Evolutionary conservation across 768 basidiomycete species (phyloP), one percentile per base, ranked within the genome.

Genomic region (Mycena belliarum): DNA sequence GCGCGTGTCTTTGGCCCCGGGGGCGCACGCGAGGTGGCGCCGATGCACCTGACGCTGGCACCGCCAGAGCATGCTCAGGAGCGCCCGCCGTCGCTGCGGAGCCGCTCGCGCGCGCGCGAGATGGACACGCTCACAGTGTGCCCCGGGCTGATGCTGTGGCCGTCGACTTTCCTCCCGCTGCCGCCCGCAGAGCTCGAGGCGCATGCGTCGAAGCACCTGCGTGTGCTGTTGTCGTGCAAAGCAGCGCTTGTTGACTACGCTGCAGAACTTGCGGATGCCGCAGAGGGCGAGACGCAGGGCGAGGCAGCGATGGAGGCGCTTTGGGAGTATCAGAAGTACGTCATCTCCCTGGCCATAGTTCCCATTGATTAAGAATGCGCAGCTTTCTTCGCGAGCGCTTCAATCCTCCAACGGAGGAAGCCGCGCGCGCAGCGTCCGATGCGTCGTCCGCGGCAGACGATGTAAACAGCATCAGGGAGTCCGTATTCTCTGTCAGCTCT

Each of bases 1-100:
- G 69, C 75, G 53, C 65, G 71, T 14, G 72, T 80, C 3, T 91
- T 89, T 68, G 74, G 75, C 6, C n/a, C n/a, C n/a, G n/a, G n/a
- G n/a, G 73, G 78, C 23, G 73, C 75, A 21, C 66, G 68, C 52
- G 80, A 82, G 67, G 65, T 76, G 42, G 72, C 74, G 44, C 79
- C 75, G 33, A 79, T 81, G 63, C 78, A 84, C 54, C 69, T 89
- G n/a, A 82, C 82, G 52, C 69, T 90, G 12, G 85, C 86, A 14
- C 84, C 87, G 26, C 69, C 75, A 16, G 71, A 69, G 4, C 55
- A 48, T 18, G 24, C 42, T 51, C 40, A 40, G 24, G 10, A 37
- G 23, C 48, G 43, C 15, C 49, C 56, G 10, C 5, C 26, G 33
- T 57, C 56, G 4, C 14, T 51, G 11, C 21, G 7, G 6, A 44